phyloP scores from a whole-genome alignment of 768 basidiomycete species.

The Strobilomyces confusus region DNA sequence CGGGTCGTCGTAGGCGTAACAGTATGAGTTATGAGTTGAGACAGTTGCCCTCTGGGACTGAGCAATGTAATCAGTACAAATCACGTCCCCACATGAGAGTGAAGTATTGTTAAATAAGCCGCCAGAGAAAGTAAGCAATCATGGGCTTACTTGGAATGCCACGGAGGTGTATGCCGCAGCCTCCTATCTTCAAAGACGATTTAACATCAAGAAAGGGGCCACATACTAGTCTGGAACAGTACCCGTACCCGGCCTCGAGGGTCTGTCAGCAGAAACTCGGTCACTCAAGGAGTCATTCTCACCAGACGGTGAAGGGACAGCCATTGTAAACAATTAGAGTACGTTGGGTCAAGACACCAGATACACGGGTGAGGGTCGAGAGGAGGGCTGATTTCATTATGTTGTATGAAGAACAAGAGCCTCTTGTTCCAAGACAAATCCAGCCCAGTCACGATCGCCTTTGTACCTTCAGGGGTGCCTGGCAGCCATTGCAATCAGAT shows the following conservation, averaged over 20 bases:
- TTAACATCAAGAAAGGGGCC: background rate
- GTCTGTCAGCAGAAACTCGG: background rate
- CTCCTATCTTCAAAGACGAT: conserved; percentile 28
- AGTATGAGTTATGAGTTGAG: conserved; percentile 50
- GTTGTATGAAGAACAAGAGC: background rate
- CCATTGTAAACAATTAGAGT: conserved; percentile 59
- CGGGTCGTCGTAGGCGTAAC: conserved; percentile 50
- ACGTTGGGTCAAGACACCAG: conserved; percentile 40
- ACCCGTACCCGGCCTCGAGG: conserved; percentile 49
- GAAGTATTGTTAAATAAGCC: too few relatives aligned
- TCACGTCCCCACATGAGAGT: too few relatives aligned
- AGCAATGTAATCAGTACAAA: conserved; percentile 1
- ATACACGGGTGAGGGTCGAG: conserved; percentile 29
- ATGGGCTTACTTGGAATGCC: conserved; percentile 28
- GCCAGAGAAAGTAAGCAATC: conserved; percentile 45
- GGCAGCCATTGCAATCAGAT: conserved; percentile 1
- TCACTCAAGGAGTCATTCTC: conserved; percentile 8
- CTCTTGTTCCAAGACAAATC: background rate
- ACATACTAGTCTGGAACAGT: conserved; percentile 43
- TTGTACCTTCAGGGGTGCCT: conserved; percentile 17
- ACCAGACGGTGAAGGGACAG: conserved; percentile 71
- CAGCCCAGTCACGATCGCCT: background rate
- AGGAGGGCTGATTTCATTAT: conserved; percentile 24
- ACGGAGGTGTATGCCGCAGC: conserved; percentile 27
- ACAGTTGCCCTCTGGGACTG: conserved; percentile 36